Percentiles rank a stretch among this genome's conserved stretches.
Conservation (phyloP, 805 yeast species). For the Candida coquimbonensis region DNA sequence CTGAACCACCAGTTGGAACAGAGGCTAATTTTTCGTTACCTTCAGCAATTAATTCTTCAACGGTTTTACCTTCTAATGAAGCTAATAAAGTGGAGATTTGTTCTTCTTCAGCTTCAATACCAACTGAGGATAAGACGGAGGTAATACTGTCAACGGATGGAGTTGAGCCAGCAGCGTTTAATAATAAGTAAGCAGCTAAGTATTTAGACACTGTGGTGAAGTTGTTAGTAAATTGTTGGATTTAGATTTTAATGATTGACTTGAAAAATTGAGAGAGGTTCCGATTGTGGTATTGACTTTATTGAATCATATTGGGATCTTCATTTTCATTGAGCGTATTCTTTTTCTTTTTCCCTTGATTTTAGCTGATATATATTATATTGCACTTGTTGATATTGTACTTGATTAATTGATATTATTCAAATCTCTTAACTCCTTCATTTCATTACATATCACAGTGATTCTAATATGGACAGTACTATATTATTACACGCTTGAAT, state of each 20-base stretch:
- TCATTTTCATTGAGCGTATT: not conserved
- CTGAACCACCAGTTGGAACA: slow-evolving; percentile 97
- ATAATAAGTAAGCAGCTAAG: slow-evolving; percentile 98
- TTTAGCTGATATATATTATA: too few relatives aligned
- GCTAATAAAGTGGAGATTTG: slow-evolving; percentile 73
- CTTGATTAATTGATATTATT: too few relatives aligned
- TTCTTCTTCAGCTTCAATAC: slow-evolving; percentile 90
- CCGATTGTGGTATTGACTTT: not conserved
- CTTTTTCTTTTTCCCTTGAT: too few relatives aligned
- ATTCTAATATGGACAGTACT: too few relatives aligned
- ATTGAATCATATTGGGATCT: not conserved
- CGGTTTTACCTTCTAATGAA: slow-evolving; percentile 90
- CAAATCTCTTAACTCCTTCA: too few relatives aligned
- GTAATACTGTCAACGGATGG: slow-evolving; percentile 93
- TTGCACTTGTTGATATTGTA: not conserved
- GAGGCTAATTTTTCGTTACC: slow-evolving; percentile 96
- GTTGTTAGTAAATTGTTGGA: slow-evolving; percentile 7
- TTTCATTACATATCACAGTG: too few relatives aligned
- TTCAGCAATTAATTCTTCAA: slow-evolving; percentile 84
- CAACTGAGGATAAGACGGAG: slow-evolving; percentile 86
- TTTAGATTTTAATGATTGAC: too few relatives aligned
- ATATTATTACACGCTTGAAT: too few relatives aligned
- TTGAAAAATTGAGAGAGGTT: too few relatives aligned
- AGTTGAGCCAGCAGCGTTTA: slow-evolving; percentile 93
- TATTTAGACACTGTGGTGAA: slow-evolving; percentile 49